Percentiles rank a stretch among this genome's conserved stretches.
phyloP scores from a whole-genome alignment of 805 yeast species.

The Torulaspora microellipsoides region DNA sequence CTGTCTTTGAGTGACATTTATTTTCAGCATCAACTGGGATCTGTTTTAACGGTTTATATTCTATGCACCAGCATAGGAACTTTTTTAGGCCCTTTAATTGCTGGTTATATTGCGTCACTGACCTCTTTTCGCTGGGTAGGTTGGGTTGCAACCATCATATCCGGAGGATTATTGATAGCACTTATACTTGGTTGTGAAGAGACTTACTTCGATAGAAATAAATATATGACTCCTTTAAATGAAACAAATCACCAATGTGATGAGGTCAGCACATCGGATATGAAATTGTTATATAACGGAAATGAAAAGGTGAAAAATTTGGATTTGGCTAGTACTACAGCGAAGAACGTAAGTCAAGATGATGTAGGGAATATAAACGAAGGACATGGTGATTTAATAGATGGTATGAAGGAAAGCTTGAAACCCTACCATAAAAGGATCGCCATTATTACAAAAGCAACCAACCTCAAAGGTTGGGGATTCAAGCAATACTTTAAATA shows the following conservation, averaged over 20 bases:
- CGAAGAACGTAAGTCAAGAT: not conserved
- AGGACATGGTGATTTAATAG: conserved; percentile 20
- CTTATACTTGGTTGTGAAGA: conserved; percentile 64
- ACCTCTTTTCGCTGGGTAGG: conserved; percentile 79
- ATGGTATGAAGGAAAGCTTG: conserved; percentile 41
- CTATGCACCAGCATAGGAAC: conserved; percentile 73
- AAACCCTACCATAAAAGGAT: conserved; percentile 45
- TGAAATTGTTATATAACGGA: not conserved
- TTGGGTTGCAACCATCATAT: conserved; percentile 57
- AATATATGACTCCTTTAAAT: conserved; percentile 35
- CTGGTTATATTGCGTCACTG: conserved; percentile 62
- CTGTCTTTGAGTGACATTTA: conserved; percentile 67
- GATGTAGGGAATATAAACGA: not conserved
- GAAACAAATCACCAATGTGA: conserved; percentile 1
- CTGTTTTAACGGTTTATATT: conserved; percentile 67
- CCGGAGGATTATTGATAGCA: conserved; percentile 52
- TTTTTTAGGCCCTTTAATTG: conserved; percentile 72
- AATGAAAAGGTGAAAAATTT: not conserved
- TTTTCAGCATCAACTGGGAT: conserved; percentile 72
- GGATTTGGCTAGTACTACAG: conserved; percentile 2
- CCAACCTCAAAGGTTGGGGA: conserved; percentile 60
- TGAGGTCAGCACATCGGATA: conserved; percentile 1
- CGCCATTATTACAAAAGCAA: conserved; percentile 49
- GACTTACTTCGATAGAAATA: conserved; percentile 58
- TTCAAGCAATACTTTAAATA: conserved; percentile 58